phyloP scores from a whole-genome alignment of 148 eudicot species.

The Amaranthus hypochondriacus region DNA sequence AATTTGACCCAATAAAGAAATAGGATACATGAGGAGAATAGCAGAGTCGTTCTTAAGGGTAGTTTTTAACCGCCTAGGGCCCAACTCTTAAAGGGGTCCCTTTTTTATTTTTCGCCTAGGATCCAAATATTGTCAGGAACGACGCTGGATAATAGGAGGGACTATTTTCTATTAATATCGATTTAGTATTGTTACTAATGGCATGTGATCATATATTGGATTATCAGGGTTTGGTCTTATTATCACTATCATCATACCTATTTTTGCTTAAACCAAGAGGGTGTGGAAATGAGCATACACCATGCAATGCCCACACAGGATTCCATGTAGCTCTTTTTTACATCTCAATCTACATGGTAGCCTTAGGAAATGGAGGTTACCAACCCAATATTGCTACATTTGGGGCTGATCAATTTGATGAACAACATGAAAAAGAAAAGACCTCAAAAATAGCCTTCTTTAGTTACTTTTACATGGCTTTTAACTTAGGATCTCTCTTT shows the following conservation, averaged over 20 bases:
- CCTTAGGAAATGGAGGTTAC: constrained; percentile 77
- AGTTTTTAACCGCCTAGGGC: too few relatives aligned
- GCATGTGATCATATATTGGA: not conserved
- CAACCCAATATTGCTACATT: constrained; percentile 79
- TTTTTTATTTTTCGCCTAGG: too few relatives aligned
- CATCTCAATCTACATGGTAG: constrained; percentile 59
- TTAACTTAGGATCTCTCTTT: constrained; percentile 67
- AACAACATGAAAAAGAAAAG: constrained; percentile 52
- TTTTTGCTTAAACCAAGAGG: constrained; percentile 59
- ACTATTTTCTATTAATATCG: too few relatives aligned
- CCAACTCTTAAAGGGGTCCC: too few relatives aligned
- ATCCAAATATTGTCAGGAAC: too few relatives aligned
- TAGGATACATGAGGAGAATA: too few relatives aligned
- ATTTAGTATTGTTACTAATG: too few relatives aligned
- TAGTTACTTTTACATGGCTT: constrained; percentile 74
- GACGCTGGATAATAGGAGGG: too few relatives aligned
- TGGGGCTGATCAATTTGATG: constrained; percentile 80
- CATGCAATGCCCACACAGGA: constrained; percentile 47
- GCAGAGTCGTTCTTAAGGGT: too few relatives aligned
- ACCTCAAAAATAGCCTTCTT: constrained; percentile 64
- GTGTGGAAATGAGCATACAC: constrained; percentile 47
- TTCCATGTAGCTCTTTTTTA: constrained; percentile 39
- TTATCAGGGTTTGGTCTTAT: constrained; percentile 48
- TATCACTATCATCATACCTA: constrained; percentile 55
- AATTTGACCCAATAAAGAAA: too few relatives aligned